Percentiles rank a stretch among this genome's conserved stretches.
phyloP scores from a whole-genome alignment of 2,329 filamentous ascomycete species.

The Clonostachys solani region DNA sequence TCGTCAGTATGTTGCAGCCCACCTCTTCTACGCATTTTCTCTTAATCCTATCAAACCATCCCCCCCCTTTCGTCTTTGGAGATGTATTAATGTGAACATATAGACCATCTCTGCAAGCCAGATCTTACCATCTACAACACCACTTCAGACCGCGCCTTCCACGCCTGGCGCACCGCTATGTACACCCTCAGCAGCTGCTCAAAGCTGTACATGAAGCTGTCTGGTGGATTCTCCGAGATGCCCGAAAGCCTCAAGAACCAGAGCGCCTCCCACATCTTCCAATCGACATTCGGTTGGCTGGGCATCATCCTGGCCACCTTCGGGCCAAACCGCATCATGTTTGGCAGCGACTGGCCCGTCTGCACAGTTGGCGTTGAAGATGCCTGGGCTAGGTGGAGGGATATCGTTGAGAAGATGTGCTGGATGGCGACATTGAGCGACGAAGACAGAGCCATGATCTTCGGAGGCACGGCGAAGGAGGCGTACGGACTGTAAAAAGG shows the following conservation, averaged over 20 bases:
- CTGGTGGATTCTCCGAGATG: conserved; percentile 80
- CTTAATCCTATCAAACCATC: not conserved
- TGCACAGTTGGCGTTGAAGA: conserved; percentile 60
- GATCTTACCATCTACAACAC: conserved; percentile 61
- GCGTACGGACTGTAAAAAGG: conserved; percentile 55
- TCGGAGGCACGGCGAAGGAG: conserved; percentile 65
- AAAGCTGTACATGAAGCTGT: conserved; percentile 86
- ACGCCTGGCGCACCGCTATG: conserved; percentile 67
- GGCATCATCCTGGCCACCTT: conserved; percentile 70
- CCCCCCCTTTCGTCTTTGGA: not conserved
- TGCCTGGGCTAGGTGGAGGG: conserved; percentile 74
- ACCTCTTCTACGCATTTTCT: not conserved
- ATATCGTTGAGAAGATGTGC: conserved; percentile 64
- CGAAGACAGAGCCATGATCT: conserved; percentile 63
- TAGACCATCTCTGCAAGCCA: conserved; percentile 89
- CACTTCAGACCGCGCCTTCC: conserved; percentile 52
- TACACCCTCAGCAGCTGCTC: conserved; percentile 60
- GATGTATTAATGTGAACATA: conserved; percentile 2
- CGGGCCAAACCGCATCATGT: conserved; percentile 72
- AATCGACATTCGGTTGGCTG: conserved; percentile 65
- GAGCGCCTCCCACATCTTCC: conserved; percentile 53
- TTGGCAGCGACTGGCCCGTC: conserved; percentile 91
- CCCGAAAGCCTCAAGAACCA: conserved; percentile 45
- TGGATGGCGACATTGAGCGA: conserved; percentile 56
- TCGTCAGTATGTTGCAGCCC: conserved; percentile 58